phyloP scores from a whole-genome alignment of 2,329 filamentous ascomycete genomes.

The Chrysoporthe deuterocubensis region DNA sequence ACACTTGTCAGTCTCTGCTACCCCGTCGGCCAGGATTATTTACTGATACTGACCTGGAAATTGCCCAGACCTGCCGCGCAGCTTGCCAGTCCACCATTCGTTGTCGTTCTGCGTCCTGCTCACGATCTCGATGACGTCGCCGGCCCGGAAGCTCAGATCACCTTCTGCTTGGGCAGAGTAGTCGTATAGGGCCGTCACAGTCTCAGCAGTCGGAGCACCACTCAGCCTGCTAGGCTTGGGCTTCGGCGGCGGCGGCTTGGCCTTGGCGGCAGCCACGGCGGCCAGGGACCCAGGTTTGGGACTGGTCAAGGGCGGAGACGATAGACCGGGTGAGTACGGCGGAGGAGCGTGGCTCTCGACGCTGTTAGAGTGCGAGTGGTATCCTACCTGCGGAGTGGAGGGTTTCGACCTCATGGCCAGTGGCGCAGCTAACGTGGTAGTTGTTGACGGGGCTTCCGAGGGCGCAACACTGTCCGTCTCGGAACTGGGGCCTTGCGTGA shows the following conservation, averaged over 20 bases:
- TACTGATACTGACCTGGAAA: conserved; percentile 77
- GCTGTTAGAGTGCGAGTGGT: conserved; percentile 45
- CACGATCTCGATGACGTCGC: conserved; percentile 89
- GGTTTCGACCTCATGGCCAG: conserved; percentile 29
- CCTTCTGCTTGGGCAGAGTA: conserved; percentile 95
- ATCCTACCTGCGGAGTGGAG: conserved; percentile 26
- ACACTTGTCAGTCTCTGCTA: conserved; percentile 1
- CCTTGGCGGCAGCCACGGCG: conserved; percentile 56
- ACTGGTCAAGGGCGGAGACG: conserved; percentile 37
- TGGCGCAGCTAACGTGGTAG: conserved; percentile 8
- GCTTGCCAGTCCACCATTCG: conserved; percentile 93
- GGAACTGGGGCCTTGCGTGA: conserved; percentile 52
- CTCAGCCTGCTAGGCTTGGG: conserved; percentile 80
- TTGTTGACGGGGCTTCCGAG: conserved; percentile 17
- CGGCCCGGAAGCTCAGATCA: conserved; percentile 86
- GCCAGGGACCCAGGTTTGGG: conserved; percentile 43
- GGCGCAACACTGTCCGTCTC: conserved; percentile 15
- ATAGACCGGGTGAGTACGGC: conserved; percentile 63
- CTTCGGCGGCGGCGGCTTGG: conserved; percentile 73
- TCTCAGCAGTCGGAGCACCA: conserved; percentile 69
- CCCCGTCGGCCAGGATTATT: not conserved
- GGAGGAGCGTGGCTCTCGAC: conserved; percentile 65
- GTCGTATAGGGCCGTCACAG: conserved; percentile 89
- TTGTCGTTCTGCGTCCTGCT: conserved; percentile 86
- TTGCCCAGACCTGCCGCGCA: conserved; percentile 82